Evolutionary conservation across 2,329 filamentous ascomycete species (phyloP).

Genomic region (Verticillium albo-atrum): DNA sequence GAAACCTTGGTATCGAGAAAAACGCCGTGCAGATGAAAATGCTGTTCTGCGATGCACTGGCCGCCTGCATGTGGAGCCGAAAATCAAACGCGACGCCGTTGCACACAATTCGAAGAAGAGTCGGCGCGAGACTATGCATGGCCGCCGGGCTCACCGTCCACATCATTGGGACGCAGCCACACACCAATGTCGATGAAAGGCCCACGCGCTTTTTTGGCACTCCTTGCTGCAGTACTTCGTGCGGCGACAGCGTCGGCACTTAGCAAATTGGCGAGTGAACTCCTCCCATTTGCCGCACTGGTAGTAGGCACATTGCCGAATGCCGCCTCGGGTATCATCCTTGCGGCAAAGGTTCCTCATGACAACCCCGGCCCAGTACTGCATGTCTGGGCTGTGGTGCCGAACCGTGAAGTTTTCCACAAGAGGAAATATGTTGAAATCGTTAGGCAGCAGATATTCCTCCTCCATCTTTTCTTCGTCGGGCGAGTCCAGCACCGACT

Average conservation of each 20-base stretch:
- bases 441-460: slow-evolving; percentile 87
- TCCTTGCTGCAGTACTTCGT: slow-evolving; percentile 99
- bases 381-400: slow-evolving; percentile 95
- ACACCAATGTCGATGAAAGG: slow-evolving; percentile 97
- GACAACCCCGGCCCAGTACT: slow-evolving; percentile 98
- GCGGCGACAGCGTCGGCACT: slow-evolving; percentile 89
- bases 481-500: slow-evolving; percentile 33
- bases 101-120: slow-evolving; percentile 16
- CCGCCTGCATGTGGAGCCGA: slow-evolving; percentile 14
- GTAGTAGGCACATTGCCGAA: slow-evolving; percentile 96
- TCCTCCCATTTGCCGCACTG: slow-evolving; percentile 99
- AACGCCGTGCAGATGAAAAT: slow-evolving; percentile 36
- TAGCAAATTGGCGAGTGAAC: slow-evolving; percentile 93
- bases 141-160: background rate
- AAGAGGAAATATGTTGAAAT: slow-evolving; percentile 97
- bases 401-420: slow-evolving; percentile 98
- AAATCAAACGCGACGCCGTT: background rate
- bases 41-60: slow-evolving; percentile 37
- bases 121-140: slow-evolving; percentile 12
- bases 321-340: slow-evolving; percentile 89
- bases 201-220: slow-evolving; percentile 98
- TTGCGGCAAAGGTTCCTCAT: slow-evolving; percentile 99
- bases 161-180: slow-evolving; percentile 61
- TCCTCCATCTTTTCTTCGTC: slow-evolving; percentile 67
- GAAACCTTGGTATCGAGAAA: slow-evolving; percentile 38